Conservation (phyloP, 2,329 filamentous ascomycete genomes). For the Magnaporthiopsis poae region DNA sequence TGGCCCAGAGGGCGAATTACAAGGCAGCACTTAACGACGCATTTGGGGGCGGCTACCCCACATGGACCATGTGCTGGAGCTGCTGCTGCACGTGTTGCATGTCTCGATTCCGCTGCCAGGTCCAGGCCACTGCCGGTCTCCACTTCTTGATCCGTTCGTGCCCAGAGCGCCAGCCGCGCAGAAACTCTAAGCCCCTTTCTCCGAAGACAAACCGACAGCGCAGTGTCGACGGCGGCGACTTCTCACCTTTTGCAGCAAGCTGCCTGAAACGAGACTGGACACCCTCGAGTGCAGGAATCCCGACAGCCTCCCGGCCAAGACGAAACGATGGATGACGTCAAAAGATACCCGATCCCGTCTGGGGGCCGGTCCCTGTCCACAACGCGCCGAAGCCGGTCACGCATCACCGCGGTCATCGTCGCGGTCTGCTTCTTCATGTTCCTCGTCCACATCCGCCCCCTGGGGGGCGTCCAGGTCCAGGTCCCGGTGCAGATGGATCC, state of each 20-base stretch:
- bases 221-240: too few species aligned
- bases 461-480: slow-evolving; percentile 7
- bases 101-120: too few species aligned
- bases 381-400: slow-evolving; percentile 9
- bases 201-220: too few species aligned
- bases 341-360: slow-evolving; percentile 8
- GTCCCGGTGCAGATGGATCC: slow-evolving; percentile 7
- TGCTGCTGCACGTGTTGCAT: not conserved
- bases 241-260: not conserved
- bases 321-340: slow-evolving; percentile 13
- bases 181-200: too few species aligned
- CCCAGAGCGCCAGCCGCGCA: too few species aligned
- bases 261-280: not conserved
- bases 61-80: not conserved
- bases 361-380: slow-evolving; percentile 5
- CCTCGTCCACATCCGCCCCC: slow-evolving; percentile 9
- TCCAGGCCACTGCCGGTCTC: too few species aligned
- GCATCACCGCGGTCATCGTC: slow-evolving; percentile 9
- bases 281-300: not conserved
- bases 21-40: too few species aligned
- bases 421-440: slow-evolving; percentile 11
- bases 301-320: not conserved
- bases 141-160: too few species aligned
- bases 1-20: too few species aligned
- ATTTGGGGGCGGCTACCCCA: not conserved